Conservation (phyloP, 1,284 basidiomycete genomes). For the Lentinula novae-zelandiae region DNA sequence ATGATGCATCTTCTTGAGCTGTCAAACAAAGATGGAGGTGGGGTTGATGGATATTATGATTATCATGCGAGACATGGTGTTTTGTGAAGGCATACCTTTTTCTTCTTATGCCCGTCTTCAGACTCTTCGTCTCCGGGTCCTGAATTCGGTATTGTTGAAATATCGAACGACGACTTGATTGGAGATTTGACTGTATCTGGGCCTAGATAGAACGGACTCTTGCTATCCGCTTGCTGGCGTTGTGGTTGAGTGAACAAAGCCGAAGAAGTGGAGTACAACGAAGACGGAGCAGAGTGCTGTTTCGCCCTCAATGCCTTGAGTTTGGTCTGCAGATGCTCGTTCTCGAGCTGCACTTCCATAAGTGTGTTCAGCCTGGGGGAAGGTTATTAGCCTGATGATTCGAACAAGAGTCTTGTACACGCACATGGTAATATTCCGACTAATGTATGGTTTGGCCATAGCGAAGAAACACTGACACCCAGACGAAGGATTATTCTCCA, state of each 20-base stretch:
- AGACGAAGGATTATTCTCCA: slow-evolving; percentile 27
- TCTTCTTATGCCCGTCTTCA: slow-evolving; percentile 39
- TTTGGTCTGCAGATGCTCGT: slow-evolving; percentile 61
- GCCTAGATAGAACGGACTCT: slow-evolving; percentile 6
- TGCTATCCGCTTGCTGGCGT: background rate
- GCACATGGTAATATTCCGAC: slow-evolving; percentile 67
- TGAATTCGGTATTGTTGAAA: slow-evolving; percentile 6
- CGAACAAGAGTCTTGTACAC: slow-evolving; percentile 23
- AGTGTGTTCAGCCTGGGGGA: slow-evolving; percentile 66
- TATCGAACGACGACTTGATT: slow-evolving; percentile 10
- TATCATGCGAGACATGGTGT: background rate
- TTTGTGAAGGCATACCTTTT: slow-evolving; percentile 31
- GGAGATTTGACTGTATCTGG: slow-evolving; percentile 1
- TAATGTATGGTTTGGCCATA: slow-evolving; percentile 75
- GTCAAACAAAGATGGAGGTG: slow-evolving; percentile 17
- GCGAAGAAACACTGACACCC: slow-evolving; percentile 61
- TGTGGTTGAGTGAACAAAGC: background rate
- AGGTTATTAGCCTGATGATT: background rate
- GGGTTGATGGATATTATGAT: background rate
- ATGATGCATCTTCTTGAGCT: slow-evolving; percentile 47
- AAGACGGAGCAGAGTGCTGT: slow-evolving; percentile 10
- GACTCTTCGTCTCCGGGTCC: slow-evolving; percentile 26
- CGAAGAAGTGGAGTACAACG: slow-evolving; percentile 13
- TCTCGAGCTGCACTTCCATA: slow-evolving; percentile 75
- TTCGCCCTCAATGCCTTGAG: slow-evolving; percentile 38